Evolutionary conservation across 805 yeast genomes (phyloP).

Genomic region (Metahyphopichia silvanorum): DNA sequence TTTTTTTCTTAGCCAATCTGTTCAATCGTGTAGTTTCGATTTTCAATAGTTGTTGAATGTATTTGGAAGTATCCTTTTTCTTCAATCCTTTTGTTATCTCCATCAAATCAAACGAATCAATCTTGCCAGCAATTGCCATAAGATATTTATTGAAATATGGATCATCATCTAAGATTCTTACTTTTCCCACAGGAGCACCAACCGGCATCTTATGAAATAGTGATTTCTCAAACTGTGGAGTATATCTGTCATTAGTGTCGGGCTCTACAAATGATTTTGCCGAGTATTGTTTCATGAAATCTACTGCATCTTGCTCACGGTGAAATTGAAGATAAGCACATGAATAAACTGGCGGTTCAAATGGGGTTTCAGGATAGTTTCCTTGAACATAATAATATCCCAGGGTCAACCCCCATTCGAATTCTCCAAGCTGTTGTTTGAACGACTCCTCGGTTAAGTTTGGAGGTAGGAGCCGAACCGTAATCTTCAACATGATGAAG

Average conservation of each 20-base stretch:
- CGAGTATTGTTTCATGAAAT: conserved; percentile 22
- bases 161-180: conserved; percentile 10
- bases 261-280: conserved; percentile 16
- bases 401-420: conserved; percentile 8
- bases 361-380: conserved; percentile 34
- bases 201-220: conserved; percentile 26
- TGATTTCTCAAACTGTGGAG: conserved; percentile 34
- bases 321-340: conserved; percentile 40
- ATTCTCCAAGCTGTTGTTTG: conserved; percentile 11
- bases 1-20: conserved; percentile 2
- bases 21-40: conserved; percentile 1
- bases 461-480: conserved; percentile 46
- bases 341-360: conserved; percentile 37
- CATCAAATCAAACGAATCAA: conserved; percentile 5
- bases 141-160: conserved; percentile 15
- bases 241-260: conserved; percentile 20
- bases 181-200: conserved; percentile 3
- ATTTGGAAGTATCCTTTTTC: conserved; percentile 2
- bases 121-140: conserved; percentile 12
- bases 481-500: no score
- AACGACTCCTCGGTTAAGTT: conserved; percentile 24
- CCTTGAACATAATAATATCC: conserved; percentile 42
- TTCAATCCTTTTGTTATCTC: conserved; percentile 9
- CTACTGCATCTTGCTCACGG: conserved; percentile 20
- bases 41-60: not conserved